Base-by-base conservation (phyloP, 371 early-diverging fungal species). In the Apophysomyces variabilis region DNA sequence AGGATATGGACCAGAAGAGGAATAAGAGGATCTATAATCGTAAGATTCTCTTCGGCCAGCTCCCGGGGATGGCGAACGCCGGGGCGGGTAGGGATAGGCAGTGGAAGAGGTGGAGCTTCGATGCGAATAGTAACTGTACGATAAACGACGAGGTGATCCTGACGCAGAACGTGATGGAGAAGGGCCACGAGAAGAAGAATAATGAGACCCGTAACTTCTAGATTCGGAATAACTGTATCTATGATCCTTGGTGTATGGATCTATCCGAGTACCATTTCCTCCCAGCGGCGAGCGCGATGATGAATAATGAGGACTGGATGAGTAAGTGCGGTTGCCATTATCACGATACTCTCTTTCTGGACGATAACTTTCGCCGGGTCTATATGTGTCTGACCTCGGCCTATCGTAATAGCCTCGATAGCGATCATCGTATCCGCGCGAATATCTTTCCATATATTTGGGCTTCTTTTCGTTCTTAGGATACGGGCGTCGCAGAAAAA, bases 331-430 rank as follows among this genome's bases (percentile, higher is more conserved):
- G 32, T 69, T 64, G 8, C 61, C 65, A 66, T 47, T 45, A 12
- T 78, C 79, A 68, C 76, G 67, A 43, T 79, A 80, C 56, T 77
- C 74, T 63, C 79, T 64, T 21, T 78, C 78, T 36, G 73, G 66
- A 4, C 80, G 72, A 57, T 83, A 83, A 18, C 62, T 76, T 64
- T 83, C 83, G n/a, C 70, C 68, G 16, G 83, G 77, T 18, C 83
- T 43, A 60, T 80, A 80, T 2, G 77, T 74, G 46, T 83, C 83
- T 16, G 77, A 78, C 9, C 83, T 72, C 5, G 83, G 80, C 26
- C 80, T 63, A 13, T 78, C 77, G 57, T 75, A 80, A 62, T 83
- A 78, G 5, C 76, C 70, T 66, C 80, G 45, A 47, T 80, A 80
- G 37, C 83, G 69, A 26, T 83, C 83, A 44, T 80, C 75, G 66